Evolutionary conservation across 2,329 filamentous ascomycete species (phyloP), one percentile per base, ranked within the genome.

Genomic region (Colletotrichum sp.): DNA sequence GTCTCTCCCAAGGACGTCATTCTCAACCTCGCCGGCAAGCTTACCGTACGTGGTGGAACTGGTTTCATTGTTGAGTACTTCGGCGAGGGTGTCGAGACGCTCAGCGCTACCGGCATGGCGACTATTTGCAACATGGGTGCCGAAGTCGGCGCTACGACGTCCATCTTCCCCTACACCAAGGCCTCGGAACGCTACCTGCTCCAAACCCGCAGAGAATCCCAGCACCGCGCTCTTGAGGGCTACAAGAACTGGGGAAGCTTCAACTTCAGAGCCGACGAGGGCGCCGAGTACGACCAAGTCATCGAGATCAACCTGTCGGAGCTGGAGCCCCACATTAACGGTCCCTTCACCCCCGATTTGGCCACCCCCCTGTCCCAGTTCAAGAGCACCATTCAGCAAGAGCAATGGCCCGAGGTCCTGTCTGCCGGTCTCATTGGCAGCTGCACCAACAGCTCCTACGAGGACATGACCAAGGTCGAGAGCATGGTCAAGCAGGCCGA

Each of bases 381-480:
- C 88, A 95, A 96, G 83, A 91, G 95, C 75, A 93, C 94, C 3
- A 95, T 98, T 27, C 90, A 94, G 85, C 90, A 94, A 80, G 95
- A 98, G 85, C 88, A 94, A 67, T 99, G 97, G 97, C 97, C 97
- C 3, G 92, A 95, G 83, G 95, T 93, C 78, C 94, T 99, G 77
- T 97, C 96, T 15, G 96, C 97, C 30, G 96, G 96, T 68, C 90
- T 99, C 71, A 99, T 99, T 83, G 97, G 97, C 77, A 98, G 96
- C 87, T 99, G 97, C 89, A 99, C 97, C 67, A 99, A 99, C 90
- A 98, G 95, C 85, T 99, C 97, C 3, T 99, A 99, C 85, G 94
- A 98, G 86, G 97, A 99, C 84, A 99, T 99, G 97, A 98, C 96
- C 44, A 94, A 96, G 77, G 95, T 96, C 16, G 96, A 98, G 86